Percentiles rank a stretch among this genome's conserved stretches.
These are phyloP conservation scores for Phytopythium delawarense DNA, from an alignment of 352 stramenopile genomes.

Conservation along the genomic window DNA sequence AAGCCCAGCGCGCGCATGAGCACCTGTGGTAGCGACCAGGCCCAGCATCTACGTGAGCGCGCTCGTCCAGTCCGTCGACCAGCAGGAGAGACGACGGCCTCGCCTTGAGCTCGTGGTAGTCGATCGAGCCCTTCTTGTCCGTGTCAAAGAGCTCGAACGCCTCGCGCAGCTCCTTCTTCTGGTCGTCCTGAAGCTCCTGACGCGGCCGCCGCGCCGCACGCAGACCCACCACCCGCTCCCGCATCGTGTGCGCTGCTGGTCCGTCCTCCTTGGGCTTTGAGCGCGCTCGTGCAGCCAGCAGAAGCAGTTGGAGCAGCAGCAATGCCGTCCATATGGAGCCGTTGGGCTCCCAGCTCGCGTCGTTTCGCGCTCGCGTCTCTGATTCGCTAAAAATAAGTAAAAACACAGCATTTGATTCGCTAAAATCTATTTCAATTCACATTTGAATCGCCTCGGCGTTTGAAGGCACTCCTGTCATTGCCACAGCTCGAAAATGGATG, in stretches of 20 bases:
- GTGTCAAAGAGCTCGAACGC: constrained; percentile 93
- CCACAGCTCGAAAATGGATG: constrained; percentile 22
- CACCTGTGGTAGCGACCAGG: constrained; percentile 21
- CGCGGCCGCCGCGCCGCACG: constrained; percentile 33
- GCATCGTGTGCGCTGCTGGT: neutral
- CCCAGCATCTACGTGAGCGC: neutral
- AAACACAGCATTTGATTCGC: constrained; percentile 13
- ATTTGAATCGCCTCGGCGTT: constrained; percentile 5
- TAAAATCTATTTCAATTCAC: constrained; percentile 4
- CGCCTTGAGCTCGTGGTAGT: constrained; percentile 93
- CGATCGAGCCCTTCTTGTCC: constrained; percentile 86
- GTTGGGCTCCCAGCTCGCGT: neutral
- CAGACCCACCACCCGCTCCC: constrained; percentile 8
- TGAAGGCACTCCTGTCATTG: neutral
- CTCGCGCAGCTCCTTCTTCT: constrained; percentile 90
- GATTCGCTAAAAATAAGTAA: constrained; percentile 15
- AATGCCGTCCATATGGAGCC: neutral
- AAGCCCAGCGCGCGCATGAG: constrained; percentile 93
- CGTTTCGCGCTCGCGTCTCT: neutral
- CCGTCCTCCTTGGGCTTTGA: neutral
- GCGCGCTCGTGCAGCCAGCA: neutral
- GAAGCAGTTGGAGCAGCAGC: neutral
- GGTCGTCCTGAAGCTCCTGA: constrained; percentile 74
- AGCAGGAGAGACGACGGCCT: neutral
- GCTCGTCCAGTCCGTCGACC: neutral